These are phyloP conservation scores for Psidium guajava DNA, from an alignment of 345 rosid genomes.

Conservation along the genomic window DNA sequence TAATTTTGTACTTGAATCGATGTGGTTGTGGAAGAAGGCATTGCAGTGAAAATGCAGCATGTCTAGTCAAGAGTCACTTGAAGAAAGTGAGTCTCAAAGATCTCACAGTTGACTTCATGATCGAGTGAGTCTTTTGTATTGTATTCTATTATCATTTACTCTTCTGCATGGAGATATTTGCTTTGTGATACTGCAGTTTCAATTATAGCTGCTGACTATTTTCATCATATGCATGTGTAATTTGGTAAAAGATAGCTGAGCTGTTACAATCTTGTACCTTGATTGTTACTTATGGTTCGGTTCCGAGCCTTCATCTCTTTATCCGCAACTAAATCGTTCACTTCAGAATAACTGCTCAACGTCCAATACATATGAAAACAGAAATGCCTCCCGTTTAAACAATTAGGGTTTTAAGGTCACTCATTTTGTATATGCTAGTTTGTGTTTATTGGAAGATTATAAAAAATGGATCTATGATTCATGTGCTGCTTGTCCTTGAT, in stretches of 20 bases:
- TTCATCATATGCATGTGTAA: neutral
- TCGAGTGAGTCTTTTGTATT: constrained; percentile 49
- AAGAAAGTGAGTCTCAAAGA: constrained; percentile 77
- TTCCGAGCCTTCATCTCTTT: neutral
- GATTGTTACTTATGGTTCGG: neutral
- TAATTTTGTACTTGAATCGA: constrained; percentile 53
- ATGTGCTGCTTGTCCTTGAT: neutral
- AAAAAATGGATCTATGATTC: neutral
- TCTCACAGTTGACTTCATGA: constrained; percentile 43
- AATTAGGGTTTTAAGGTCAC: neutral
- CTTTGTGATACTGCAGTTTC: neutral
- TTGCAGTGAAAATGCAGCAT: constrained; percentile 77
- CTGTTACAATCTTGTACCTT: neutral
- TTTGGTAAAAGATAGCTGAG: neutral
- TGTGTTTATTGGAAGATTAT: neutral
- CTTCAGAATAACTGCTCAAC: neutral
- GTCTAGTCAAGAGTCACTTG: constrained; percentile 57
- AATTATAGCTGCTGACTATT: neutral
- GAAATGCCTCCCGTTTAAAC: neutral
- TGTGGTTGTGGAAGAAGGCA: constrained; percentile 66
- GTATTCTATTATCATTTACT: neutral
- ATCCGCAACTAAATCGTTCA: neutral
- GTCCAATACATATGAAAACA: neutral
- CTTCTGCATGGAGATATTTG: neutral
- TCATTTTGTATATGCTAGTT: neutral